phyloP scores from a whole-genome alignment of 768 basidiomycete genomes.

The Boletus pseudo-olivaceus region DNA sequence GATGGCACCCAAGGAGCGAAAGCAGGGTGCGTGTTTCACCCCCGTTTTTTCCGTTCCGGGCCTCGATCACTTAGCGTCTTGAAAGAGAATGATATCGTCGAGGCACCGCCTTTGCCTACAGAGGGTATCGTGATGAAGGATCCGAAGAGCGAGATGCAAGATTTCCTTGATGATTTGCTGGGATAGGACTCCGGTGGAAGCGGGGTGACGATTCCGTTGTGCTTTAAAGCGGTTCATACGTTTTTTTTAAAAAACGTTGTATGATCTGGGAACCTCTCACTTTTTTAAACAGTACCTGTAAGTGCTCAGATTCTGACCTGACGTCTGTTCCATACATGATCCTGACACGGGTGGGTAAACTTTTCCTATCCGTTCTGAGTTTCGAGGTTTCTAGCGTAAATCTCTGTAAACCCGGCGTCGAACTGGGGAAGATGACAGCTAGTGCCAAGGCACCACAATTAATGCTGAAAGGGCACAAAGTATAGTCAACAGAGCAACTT shows the following conservation, averaged over 20 bases:
- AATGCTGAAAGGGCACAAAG: background rate
- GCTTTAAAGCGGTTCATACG: background rate
- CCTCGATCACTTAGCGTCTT: background rate
- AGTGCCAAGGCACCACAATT: background rate
- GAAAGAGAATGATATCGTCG: constrained; percentile 34
- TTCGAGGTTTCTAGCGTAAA: background rate
- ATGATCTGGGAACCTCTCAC: background rate
- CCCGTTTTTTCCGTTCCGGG: background rate
- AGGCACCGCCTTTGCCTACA: constrained; percentile 54
- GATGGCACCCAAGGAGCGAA: constrained; percentile 32
- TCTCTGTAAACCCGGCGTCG: background rate
- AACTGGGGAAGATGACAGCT: background rate
- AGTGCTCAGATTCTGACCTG: background rate
- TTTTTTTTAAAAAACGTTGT: background rate
- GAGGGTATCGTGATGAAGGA: constrained; percentile 33
- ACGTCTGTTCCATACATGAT: background rate
- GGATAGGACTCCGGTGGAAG: constrained; percentile 23
- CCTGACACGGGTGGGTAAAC: background rate
- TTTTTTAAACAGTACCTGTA: background rate
- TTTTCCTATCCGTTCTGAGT: background rate
- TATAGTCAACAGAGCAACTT: background rate
- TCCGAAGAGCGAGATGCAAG: constrained; percentile 62
- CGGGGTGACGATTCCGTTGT: background rate
- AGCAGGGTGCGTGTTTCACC: constrained; percentile 33
- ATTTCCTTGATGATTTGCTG: constrained; percentile 66